Evolutionary conservation across 495 filamentous ascomycete genomes (phyloP).

Genomic region (Aspergillus affinis): DNA sequence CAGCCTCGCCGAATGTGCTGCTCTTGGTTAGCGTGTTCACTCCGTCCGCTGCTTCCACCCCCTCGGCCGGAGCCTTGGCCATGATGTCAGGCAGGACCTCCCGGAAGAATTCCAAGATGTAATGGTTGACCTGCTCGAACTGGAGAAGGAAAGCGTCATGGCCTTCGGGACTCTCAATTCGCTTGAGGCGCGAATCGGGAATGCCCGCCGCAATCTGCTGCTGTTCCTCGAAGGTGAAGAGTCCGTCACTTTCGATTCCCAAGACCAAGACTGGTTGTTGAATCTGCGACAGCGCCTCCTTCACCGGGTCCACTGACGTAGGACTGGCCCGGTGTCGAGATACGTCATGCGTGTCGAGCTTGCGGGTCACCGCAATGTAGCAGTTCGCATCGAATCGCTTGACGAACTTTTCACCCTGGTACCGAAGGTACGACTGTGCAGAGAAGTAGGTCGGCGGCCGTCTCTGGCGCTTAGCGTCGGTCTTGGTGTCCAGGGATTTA

Average conservation of each 20-base stretch:
- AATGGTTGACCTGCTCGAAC: slow-evolving; percentile 92
- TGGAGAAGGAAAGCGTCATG: slow-evolving; percentile 96
- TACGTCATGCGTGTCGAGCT: slow-evolving; percentile 97
- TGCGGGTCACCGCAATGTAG: slow-evolving; percentile 97
- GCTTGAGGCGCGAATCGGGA: slow-evolving; percentile 70
- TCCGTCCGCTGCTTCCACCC: slow-evolving; percentile 33
- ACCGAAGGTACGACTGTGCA: slow-evolving; percentile 96
- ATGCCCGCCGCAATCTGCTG: slow-evolving; percentile 85
- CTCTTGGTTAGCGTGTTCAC: slow-evolving; percentile 63
- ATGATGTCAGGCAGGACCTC: slow-evolving; percentile 87
- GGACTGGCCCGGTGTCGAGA: slow-evolving; percentile 62
- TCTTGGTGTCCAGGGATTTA: slow-evolving; percentile 22
- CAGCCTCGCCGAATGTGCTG: slow-evolving; percentile 90
- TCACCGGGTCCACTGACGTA: slow-evolving; percentile 52
- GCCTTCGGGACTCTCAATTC: slow-evolving; percentile 89
- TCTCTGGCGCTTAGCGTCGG: slow-evolving; percentile 31
- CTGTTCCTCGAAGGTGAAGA: slow-evolving; percentile 97
- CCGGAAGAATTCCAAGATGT: slow-evolving; percentile 81
- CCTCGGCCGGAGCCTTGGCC: slow-evolving; percentile 53
- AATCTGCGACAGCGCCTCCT: slow-evolving; percentile 74
- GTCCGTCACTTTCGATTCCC: slow-evolving; percentile 90
- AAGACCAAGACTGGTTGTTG: slow-evolving; percentile 85
- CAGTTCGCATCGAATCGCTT: slow-evolving; percentile 97
- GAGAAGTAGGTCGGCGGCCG: slow-evolving; percentile 86
- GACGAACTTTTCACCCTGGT: slow-evolving; percentile 95